These are phyloP conservation scores for Exserohilum turcica DNA, from an alignment of 2,329 filamentous ascomycete genomes.

Conservation along the genomic window DNA sequence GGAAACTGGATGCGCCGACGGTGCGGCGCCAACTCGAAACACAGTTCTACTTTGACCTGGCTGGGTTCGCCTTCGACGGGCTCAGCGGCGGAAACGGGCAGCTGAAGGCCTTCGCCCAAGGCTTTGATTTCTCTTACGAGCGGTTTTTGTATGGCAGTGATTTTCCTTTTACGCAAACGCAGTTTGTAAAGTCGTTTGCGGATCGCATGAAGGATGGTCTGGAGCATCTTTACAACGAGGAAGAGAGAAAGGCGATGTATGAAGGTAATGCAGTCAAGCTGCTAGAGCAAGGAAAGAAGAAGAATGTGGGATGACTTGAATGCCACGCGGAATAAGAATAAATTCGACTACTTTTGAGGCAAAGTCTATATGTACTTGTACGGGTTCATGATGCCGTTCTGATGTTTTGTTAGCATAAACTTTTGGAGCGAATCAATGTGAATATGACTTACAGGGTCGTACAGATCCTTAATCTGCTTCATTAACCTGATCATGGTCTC, in stretches of 20 bases:
- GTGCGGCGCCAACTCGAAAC: constrained; percentile 41
- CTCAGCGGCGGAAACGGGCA: constrained; percentile 49
- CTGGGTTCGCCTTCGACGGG: constrained; percentile 55
- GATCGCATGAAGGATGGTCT: constrained; percentile 51
- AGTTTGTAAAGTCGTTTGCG: constrained; percentile 46
- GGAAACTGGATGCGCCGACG: constrained; percentile 28
- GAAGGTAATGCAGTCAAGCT: constrained; percentile 47
- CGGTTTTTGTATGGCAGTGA: constrained; percentile 60
- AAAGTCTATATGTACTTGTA: constrained; percentile 81
- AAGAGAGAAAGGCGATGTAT: constrained; percentile 47
- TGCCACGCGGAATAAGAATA: neutral
- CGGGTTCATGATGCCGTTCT: constrained; percentile 99
- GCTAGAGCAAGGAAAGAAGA: constrained; percentile 21
- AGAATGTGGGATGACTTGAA: neutral
- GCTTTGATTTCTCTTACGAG: constrained; percentile 45
- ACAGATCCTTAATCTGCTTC: constrained; percentile 92
- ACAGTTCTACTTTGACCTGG: constrained; percentile 60
- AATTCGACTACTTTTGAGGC: constrained; percentile 3
- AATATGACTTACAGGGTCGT: constrained; percentile 79
- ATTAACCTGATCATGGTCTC: constrained; percentile 87
- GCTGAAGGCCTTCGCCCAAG: constrained; percentile 55
- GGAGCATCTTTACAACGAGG: constrained; percentile 44
- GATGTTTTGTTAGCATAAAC: constrained; percentile 23
- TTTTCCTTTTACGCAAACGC: constrained; percentile 56
- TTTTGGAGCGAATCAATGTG: neutral